These are phyloP conservation scores for Phytophthora pisi DNA, from an alignment of 352 stramenopile genomes.

Conservation along the genomic window DNA sequence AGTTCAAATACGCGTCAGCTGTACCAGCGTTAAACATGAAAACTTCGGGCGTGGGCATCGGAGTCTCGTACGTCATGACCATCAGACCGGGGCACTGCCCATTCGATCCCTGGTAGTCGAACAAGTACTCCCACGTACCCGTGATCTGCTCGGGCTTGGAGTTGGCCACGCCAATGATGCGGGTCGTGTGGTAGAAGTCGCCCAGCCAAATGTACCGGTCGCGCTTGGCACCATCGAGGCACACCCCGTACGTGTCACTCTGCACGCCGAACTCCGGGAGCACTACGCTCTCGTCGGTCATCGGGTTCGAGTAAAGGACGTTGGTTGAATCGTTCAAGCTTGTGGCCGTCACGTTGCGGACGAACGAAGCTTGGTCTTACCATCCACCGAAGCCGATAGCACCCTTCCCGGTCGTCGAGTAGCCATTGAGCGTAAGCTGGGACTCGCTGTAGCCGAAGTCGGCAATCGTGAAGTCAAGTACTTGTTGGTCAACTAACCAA, in stretches of 20 bases:
- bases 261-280: background rate
- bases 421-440: conserved; percentile 23
- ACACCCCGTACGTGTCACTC: too few species aligned
- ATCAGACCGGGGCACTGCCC: conserved; percentile 31
- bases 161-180: conserved; percentile 30
- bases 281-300: conserved; percentile 29
- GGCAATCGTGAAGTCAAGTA: background rate
- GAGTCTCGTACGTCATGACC: conserved; percentile 35
- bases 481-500: conserved; percentile 14
- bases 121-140: conserved; percentile 33
- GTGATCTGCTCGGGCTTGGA: conserved; percentile 30
- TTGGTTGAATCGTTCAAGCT: conserved; percentile 23
- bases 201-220: conserved; percentile 40
- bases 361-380: conserved; percentile 31
- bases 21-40: conserved; percentile 37
- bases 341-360: conserved; percentile 25
- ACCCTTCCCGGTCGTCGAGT: conserved; percentile 18
- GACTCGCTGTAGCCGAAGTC: too few species aligned
- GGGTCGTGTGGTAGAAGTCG: conserved; percentile 36
- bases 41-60: conserved; percentile 32
- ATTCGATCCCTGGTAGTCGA: conserved; percentile 22
- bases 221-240: conserved; percentile 21
- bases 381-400: conserved; percentile 35
- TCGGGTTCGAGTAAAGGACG: conserved; percentile 33
- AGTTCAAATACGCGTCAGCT: conserved; percentile 19